phyloP scores from a whole-genome alignment of 768 basidiomycete species.

The Tulasnella sp. region DNA sequence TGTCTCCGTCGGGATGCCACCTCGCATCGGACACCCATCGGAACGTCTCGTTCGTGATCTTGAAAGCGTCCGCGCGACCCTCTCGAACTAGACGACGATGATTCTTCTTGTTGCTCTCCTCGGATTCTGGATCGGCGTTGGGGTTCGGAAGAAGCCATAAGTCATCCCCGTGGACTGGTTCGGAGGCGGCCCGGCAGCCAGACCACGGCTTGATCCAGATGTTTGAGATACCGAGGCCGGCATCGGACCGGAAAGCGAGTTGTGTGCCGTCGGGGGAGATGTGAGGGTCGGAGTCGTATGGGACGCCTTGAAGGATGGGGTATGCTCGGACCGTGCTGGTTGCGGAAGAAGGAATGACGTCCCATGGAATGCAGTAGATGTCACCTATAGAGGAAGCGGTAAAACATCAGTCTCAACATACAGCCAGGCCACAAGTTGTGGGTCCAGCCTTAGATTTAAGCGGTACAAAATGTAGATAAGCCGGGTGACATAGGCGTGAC shows the following conservation, averaged over 20 bases:
- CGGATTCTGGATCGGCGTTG: conserved; percentile 39
- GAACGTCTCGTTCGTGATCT: conserved; percentile 64
- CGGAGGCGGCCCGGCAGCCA: conserved; percentile 46
- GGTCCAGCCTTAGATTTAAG: too few species aligned
- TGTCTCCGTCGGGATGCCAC: conserved; percentile 54
- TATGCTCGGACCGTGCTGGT: conserved; percentile 34
- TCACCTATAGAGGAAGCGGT: conserved; percentile 41
- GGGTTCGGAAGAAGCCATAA: conserved; percentile 21
- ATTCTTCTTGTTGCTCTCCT: conserved; percentile 40
- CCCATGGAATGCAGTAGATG: conserved; percentile 53
- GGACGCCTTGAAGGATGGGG: conserved; percentile 52
- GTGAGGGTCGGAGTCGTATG: conserved; percentile 59
- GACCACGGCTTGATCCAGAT: conserved; percentile 60
- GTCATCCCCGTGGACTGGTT: not conserved
- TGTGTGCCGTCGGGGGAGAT: conserved; percentile 57
- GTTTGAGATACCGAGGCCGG: conserved; percentile 60
- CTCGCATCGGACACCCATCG: conserved; percentile 58
- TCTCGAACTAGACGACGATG: conserved; percentile 42
- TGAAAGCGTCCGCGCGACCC: conserved; percentile 39
- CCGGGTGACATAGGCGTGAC: too few species aligned
- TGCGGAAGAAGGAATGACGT: conserved; percentile 21
- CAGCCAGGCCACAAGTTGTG: too few species aligned
- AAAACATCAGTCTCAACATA: too few species aligned
- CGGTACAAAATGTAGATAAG: too few species aligned
- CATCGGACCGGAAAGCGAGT: conserved; percentile 62